phyloP scores from a whole-genome alignment of 352 stramenopile genomes.

The Globisporangium middletonii region DNA sequence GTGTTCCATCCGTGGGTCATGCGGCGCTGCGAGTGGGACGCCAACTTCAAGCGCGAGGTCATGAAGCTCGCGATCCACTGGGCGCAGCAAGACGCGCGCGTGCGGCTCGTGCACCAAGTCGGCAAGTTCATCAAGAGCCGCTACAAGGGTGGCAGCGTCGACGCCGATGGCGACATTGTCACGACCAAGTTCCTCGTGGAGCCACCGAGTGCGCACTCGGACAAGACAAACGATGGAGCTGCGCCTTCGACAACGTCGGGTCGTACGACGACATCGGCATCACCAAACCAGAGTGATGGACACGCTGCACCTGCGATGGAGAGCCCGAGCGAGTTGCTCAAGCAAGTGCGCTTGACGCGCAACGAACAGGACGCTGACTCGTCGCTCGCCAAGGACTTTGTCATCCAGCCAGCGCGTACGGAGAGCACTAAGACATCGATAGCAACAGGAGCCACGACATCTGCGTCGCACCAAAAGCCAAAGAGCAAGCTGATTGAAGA shows the following conservation, averaged over 20 bases:
- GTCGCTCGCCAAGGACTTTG: slow-evolving; percentile 1
- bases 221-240: not conserved
- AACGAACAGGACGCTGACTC: slow-evolving; percentile 4
- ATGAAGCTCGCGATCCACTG: slow-evolving; percentile 76
- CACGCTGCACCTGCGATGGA: slow-evolving; percentile 18
- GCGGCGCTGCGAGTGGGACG: slow-evolving; percentile 63
- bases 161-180: slow-evolving; percentile 39
- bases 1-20: slow-evolving; percentile 79
- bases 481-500: slow-evolving; percentile 6
- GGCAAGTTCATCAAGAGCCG: slow-evolving; percentile 83
- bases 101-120: slow-evolving; percentile 27
- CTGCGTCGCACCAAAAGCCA: slow-evolving; percentile 3
- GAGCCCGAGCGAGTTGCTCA: slow-evolving; percentile 47
- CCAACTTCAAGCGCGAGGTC: slow-evolving; percentile 75
- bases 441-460: not conserved
- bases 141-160: slow-evolving; percentile 60
- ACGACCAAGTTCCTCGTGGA: slow-evolving; percentile 76
- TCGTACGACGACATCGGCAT: not conserved
- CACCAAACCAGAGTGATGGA: slow-evolving; percentile 10
- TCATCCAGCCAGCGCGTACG: slow-evolving; percentile 4
- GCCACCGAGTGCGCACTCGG: not conserved
- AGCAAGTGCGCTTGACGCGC: slow-evolving; percentile 29
- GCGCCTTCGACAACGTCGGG: not conserved
- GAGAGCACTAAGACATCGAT: slow-evolving; percentile 1
- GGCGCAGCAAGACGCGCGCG: slow-evolving; percentile 60